Conservation (phyloP, 345 rosid genomes). For the Pistacia integerrima region DNA sequence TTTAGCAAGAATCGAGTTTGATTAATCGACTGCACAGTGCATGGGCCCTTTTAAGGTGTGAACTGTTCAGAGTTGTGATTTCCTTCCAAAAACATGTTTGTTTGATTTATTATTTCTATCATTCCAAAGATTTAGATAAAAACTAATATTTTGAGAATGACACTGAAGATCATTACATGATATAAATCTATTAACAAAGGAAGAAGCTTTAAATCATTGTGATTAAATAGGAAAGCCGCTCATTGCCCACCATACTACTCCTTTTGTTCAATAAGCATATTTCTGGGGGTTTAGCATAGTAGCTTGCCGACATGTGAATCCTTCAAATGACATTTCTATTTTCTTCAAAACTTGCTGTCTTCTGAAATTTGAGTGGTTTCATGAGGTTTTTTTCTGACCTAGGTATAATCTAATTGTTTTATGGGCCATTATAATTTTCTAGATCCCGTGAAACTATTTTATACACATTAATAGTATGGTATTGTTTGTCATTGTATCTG, state of each 20-base stretch:
- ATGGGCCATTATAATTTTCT: not conserved
- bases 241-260: too few species aligned
- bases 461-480: not conserved
- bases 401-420: not conserved
- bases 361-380: not conserved
- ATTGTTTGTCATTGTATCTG: not conserved
- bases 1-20: conserved; percentile 32
- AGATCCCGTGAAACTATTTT: not conserved
- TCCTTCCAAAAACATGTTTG: not conserved
- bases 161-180: conserved; percentile 3
- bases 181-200: not conserved
- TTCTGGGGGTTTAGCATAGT: not conserved
- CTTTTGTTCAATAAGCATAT: not conserved
- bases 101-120: not conserved
- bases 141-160: not conserved
- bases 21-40: conserved; percentile 18
- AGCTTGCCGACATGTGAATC: not conserved
- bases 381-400: not conserved
- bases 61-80: conserved; percentile 6
- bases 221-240: too few species aligned
- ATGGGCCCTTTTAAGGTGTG: conserved; percentile 36
- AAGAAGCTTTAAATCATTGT: not conserved
- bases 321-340: not conserved
- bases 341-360: not conserved
- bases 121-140: not conserved